Evolutionary conservation across 257 asterid genomes (phyloP).

Genomic region (Solanum sitiens): DNA sequence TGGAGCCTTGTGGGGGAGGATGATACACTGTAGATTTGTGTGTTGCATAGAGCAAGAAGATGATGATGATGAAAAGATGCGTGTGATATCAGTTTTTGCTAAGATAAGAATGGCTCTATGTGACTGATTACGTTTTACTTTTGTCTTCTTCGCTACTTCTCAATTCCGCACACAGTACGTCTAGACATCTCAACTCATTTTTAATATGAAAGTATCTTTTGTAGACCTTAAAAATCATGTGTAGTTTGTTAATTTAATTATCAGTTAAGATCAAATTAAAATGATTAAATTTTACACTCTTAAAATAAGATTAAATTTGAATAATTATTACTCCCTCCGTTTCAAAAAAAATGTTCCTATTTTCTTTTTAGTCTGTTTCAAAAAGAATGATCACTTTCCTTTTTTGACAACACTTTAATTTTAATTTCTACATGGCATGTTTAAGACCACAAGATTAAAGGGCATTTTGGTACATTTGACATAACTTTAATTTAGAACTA

Average conservation of each 20-base stretch:
- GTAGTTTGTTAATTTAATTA: accelerated
- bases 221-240: too few species aligned
- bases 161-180: accelerated
- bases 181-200: too few species aligned
- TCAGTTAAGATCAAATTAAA: neutral
- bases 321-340: too few species aligned
- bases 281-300: neutral
- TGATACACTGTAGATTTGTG: neutral
- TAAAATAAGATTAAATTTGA: neutral
- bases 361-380: too few species aligned
- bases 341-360: too few species aligned
- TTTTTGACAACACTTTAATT: too few species aligned
- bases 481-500: too few species aligned
- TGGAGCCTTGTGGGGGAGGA: neutral
- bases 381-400: too few species aligned
- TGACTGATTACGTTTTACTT: neutral
- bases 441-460: too few species aligned
- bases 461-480: too few species aligned
- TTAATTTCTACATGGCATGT: too few species aligned
- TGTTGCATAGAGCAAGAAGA: neutral
- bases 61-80: neutral
- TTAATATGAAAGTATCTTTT: accelerated
- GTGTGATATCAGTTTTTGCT: neutral
- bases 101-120: neutral
- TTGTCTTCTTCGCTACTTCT: neutral